Percentiles rank a stretch among this genome's conserved stretches.
These are phyloP conservation scores for Calycina herbarum DNA, from an alignment of 2,329 filamentous ascomycete species.

Conservation along the genomic window DNA sequence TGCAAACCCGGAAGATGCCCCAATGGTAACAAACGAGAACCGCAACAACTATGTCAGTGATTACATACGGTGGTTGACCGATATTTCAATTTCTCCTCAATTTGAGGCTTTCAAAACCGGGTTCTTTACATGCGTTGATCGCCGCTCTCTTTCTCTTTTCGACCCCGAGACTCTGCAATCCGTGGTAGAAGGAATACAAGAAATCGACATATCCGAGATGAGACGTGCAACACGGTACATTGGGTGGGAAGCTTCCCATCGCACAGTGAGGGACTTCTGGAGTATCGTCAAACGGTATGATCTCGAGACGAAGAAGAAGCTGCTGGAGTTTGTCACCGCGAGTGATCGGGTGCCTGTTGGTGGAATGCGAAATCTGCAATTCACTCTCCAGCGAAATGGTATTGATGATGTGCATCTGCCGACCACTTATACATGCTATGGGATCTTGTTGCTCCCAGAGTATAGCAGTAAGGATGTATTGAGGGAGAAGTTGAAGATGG, in stretches of 20 bases:
- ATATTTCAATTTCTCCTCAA: conserved; percentile 74
- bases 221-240: conserved; percentile 75
- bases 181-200: conserved; percentile 78
- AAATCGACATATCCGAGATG: conserved; percentile 76
- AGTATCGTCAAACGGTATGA: conserved; percentile 68
- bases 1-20: conserved; percentile 49
- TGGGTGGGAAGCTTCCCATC: conserved; percentile 71
- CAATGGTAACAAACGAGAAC: conserved; percentile 79
- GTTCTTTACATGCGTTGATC: conserved; percentile 73
- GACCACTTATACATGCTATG: conserved; percentile 91
- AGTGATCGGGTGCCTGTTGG: conserved; percentile 87
- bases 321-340: conserved; percentile 94
- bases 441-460: conserved; percentile 80
- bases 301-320: conserved; percentile 67
- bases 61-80: conserved; percentile 81
- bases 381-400: conserved; percentile 78
- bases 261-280: conserved; percentile 81
- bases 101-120: conserved; percentile 79
- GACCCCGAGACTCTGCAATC: conserved; percentile 66
- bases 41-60: conserved; percentile 76
- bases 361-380: conserved; percentile 78
- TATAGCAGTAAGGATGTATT: conserved; percentile 73
- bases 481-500: conserved; percentile 74
- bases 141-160: conserved; percentile 70
- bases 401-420: conserved; percentile 67